Evolutionary conservation across 495 filamentous ascomycete species (phyloP).

Genomic region (Opeltia flavorubescens): DNA sequence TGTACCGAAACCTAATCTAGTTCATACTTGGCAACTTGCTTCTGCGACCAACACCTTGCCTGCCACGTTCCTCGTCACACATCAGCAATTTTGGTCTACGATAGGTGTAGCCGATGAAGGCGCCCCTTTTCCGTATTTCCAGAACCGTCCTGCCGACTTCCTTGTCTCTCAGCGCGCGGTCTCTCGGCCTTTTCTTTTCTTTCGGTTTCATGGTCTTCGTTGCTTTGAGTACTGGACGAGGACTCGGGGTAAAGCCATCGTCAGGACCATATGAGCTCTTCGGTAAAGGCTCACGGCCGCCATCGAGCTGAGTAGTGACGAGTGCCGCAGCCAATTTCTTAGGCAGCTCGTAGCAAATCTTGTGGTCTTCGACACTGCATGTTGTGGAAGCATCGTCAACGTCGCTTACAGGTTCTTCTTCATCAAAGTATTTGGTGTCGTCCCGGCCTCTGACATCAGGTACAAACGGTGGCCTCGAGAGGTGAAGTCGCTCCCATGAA

Average conservation of each 20-base stretch:
- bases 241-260: background rate
- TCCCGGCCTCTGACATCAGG: conserved; percentile 56
- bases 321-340: background rate
- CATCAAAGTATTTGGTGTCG: conserved; percentile 84
- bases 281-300: conserved; percentile 4
- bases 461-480: conserved; percentile 57
- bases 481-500: conserved; percentile 54
- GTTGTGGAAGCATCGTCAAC: conserved; percentile 24
- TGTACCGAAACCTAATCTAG: no score
- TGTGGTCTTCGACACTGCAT: conserved; percentile 9
- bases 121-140: conserved; percentile 62
- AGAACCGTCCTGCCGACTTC: conserved; percentile 47
- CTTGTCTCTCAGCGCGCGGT: conserved; percentile 64
- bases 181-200: conserved; percentile 58
- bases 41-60: conserved; percentile 6
- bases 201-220: conserved; percentile 17
- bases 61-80: conserved; percentile 9
- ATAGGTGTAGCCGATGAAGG: conserved; percentile 88
- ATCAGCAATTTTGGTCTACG: conserved; percentile 36
- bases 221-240: background rate
- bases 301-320: conserved; percentile 9
- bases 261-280: background rate
- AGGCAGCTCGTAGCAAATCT: background rate
- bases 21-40: conserved; percentile 9
- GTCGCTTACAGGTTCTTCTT: conserved; percentile 52